phyloP scores from a whole-genome alignment of 306 rosid species.

The Neltuma alba region DNA sequence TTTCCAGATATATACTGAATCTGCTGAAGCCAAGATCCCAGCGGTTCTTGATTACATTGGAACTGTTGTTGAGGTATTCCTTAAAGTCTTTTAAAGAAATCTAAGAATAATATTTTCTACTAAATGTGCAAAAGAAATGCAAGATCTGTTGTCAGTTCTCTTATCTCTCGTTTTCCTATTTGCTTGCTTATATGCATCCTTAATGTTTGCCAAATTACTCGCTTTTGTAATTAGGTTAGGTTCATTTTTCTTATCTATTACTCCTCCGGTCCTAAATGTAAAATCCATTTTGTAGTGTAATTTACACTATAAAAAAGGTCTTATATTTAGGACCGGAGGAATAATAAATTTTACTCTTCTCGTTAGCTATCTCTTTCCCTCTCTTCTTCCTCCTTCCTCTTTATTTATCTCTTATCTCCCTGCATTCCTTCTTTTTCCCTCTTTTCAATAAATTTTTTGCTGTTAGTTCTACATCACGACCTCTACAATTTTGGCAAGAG shows the following conservation, averaged over 20 bases:
- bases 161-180: not conserved
- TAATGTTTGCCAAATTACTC: not conserved
- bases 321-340: no score
- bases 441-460: not conserved
- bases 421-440: not conserved
- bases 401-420: not conserved
- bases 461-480: not conserved
- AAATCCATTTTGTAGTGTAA: no score
- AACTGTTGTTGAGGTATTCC: constrained; percentile 86
- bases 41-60: constrained; percentile 89
- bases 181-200: constrained; percentile 26
- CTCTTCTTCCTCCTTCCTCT: not conserved
- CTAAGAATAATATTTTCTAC: constrained; percentile 25
- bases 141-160: constrained; percentile 19
- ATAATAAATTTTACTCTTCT: not conserved
- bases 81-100: constrained; percentile 17
- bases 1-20: constrained; percentile 81
- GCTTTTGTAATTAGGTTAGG: not conserved
- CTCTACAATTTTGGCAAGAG: not conserved
- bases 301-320: no score
- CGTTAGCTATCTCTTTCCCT: not conserved
- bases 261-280: no score
- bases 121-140: constrained; percentile 9
- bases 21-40: constrained; percentile 97
- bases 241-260: not conserved